These are phyloP conservation scores for Colletotrichum liriopes DNA, from an alignment of 2,329 filamentous ascomycete genomes.

Conservation along the genomic window DNA sequence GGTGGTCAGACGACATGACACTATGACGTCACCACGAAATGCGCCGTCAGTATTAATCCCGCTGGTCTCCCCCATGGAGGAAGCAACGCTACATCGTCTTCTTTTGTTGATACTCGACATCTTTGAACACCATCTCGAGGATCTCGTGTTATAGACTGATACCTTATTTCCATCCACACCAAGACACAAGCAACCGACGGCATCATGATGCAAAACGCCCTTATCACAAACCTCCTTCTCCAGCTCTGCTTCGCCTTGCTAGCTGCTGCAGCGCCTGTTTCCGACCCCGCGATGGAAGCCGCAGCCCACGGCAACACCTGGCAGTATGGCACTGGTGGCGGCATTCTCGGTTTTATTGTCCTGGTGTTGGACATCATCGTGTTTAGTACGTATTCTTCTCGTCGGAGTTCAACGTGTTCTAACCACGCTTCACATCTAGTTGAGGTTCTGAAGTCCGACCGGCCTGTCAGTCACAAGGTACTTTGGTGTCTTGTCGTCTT, in stretches of 20 bases:
- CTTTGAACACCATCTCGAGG: background rate
- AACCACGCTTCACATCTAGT: constrained; percentile 58
- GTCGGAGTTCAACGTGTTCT: constrained; percentile 14
- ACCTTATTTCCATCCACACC: background rate
- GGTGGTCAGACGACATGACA: constrained; percentile 9
- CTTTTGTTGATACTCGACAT: background rate
- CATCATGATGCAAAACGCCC: constrained; percentile 16
- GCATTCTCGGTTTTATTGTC: constrained; percentile 73
- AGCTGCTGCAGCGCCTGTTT: constrained; percentile 65
- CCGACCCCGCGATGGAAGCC: constrained; percentile 61
- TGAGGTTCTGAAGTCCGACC: constrained; percentile 76
- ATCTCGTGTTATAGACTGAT: no score
- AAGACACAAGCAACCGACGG: background rate
- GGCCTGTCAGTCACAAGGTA: constrained; percentile 70
- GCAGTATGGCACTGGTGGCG: constrained; percentile 74
- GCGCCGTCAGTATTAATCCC: constrained; percentile 1
- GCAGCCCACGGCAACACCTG: constrained; percentile 60
- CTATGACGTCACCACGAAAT: constrained; percentile 12
- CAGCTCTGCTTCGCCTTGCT: constrained; percentile 68
- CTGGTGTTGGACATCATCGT: constrained; percentile 75
- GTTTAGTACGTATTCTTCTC: constrained; percentile 64
- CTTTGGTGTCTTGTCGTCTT: constrained; percentile 76
- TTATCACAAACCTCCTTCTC: constrained; percentile 61
- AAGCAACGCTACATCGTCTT: background rate
- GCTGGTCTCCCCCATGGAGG: background rate